These are phyloP conservation scores for Aspergillus novofumigatus DNA, from an alignment of 2,329 filamentous ascomycete genomes.

Conservation along the genomic window DNA sequence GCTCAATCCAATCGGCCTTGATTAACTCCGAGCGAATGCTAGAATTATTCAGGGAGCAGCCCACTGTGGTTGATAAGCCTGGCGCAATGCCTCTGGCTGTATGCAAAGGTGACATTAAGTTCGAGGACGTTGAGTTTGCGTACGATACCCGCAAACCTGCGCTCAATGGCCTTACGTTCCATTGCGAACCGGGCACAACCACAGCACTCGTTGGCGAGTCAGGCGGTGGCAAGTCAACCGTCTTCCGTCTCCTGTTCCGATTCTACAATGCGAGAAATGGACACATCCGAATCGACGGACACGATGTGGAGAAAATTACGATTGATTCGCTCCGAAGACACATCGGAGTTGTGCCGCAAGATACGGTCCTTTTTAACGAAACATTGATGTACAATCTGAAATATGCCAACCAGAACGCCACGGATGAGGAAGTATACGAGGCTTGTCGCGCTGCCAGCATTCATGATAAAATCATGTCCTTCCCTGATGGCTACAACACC, in stretches of 20 bases:
- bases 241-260: constrained; percentile 92
- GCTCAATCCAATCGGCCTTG: constrained; percentile 92
- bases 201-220: constrained; percentile 96
- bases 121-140: constrained; percentile 83
- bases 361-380: constrained; percentile 93
- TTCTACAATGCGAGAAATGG: constrained; percentile 87
- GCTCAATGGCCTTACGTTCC: constrained; percentile 76
- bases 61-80: constrained; percentile 78
- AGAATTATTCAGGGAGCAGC: constrained; percentile 93
- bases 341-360: constrained; percentile 95
- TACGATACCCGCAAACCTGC: constrained; percentile 86
- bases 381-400: constrained; percentile 90
- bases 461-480: constrained; percentile 84
- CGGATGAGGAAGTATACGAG: constrained; percentile 74
- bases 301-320: constrained; percentile 77
- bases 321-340: constrained; percentile 89
- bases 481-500: constrained; percentile 83
- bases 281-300: constrained; percentile 76
- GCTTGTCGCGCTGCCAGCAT: constrained; percentile 86
- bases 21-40: constrained; percentile 94
- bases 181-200: constrained; percentile 82
- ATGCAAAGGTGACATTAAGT: constrained; percentile 78
- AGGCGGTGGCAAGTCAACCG: constrained; percentile 92
- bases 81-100: constrained; percentile 58
- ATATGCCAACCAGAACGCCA: constrained; percentile 78